phyloP scores from a whole-genome alignment of 2,329 filamentous ascomycete species.

The Colletotrichum simmondsii region DNA sequence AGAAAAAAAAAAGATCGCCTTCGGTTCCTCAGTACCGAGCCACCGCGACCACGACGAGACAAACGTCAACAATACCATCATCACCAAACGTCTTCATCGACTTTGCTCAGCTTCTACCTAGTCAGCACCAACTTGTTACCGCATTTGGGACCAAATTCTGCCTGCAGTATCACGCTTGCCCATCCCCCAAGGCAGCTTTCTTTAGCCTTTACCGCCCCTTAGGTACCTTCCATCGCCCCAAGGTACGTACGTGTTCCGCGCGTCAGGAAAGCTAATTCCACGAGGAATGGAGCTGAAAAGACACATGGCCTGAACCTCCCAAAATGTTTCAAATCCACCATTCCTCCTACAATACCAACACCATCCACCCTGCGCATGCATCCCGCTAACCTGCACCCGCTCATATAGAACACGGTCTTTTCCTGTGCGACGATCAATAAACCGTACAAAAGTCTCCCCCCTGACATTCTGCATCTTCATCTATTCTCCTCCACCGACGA shows the following conservation, averaged over 20 bases:
- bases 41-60: constrained; percentile 2
- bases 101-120: background rate
- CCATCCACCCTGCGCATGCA: constrained; percentile 1
- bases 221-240: background rate
- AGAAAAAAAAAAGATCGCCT: background rate
- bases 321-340: constrained; percentile 29
- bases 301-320: constrained; percentile 31
- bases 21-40: background rate
- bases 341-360: background rate
- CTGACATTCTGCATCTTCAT: background rate
- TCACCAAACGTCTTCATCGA: background rate
- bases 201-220: background rate
- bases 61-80: constrained; percentile 8
- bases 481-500: background rate
- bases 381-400: constrained; percentile 9
- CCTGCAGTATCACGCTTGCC: background rate
- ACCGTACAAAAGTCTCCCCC: background rate
- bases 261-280: constrained; percentile 28
- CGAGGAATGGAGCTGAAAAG: constrained; percentile 34
- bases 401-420: constrained; percentile 26
- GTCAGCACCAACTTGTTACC: background rate
- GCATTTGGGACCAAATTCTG: background rate
- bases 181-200: background rate
- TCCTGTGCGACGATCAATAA: background rate
- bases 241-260: constrained; percentile 17